A percentile compares a stretch with the other conserved stretches of the same genome.
Evolutionary conservation across 345 rosid genomes (phyloP).

Genomic region (Linum usitatissimum): DNA sequence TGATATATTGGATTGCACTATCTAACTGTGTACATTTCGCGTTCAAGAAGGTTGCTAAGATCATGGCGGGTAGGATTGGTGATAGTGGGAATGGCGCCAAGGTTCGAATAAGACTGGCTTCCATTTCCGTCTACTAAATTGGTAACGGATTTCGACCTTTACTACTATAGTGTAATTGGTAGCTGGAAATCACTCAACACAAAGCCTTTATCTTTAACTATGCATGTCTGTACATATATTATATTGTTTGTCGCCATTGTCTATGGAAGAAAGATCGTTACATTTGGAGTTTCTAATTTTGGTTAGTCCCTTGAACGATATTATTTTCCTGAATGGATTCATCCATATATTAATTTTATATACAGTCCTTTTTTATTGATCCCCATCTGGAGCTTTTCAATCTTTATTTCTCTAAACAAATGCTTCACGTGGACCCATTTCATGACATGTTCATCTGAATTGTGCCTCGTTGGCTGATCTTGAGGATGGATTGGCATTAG

Average conservation of each 20-base stretch:
- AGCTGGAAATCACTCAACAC: neutral
- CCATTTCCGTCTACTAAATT: slow-evolving; percentile 41
- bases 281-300: too few relatives aligned
- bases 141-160: neutral
- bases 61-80: slow-evolving; percentile 19
- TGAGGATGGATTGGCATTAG: neutral
- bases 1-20: slow-evolving; percentile 80
- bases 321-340: neutral
- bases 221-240: neutral
- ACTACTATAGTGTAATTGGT: neutral
- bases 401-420: neutral
- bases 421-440: neutral
- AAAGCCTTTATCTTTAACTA: neutral
- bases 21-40: slow-evolving; percentile 84
- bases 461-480: neutral
- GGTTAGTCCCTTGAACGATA: neutral
- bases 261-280: neutral
- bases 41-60: slow-evolving; percentile 55
- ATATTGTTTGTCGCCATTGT: neutral
- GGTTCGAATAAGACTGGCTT: slow-evolving; percentile 37
- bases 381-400: neutral
- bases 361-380: neutral
- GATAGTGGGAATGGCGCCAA: slow-evolving; percentile 46
- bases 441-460: neutral
- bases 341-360: neutral